Base-by-base conservation (phyloP, 2,329 filamentous ascomycete genomes). In the Coniella lustricola region DNA sequence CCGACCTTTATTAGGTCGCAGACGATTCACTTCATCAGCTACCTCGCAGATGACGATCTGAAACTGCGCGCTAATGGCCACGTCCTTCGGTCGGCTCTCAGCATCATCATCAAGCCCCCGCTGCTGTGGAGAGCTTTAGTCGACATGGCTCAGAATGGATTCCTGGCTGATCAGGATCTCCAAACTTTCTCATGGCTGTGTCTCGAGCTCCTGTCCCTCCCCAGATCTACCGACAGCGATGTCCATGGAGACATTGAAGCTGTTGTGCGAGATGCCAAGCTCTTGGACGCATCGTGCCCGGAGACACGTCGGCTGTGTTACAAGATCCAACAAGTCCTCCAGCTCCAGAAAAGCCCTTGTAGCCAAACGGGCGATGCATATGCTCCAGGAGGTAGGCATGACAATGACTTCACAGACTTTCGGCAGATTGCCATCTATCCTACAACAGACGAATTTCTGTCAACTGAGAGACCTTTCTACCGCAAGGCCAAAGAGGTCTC, bases 351-450 rank as follows among this genome's bases (percentile, higher is more conserved):
- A 18, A 61, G 61, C 3, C 47, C 56, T 21, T 37, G 16, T 7
- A 25, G 20, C n/a, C 53, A 39, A 38, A 13, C 39, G 12, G 32
- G 31, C 14, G 44, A 50, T 31, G 25, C 42, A 5, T 46, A 60
- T 29, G 58, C 57, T 1, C 74, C 83, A 0, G 85, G 85, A 0
- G 84, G 84, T 0, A 74, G 85, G 0, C 85, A 90, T 54, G 82
- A 90, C 61, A 90, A 90, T 46, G 85, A 90, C 56, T 76, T 76
- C 57, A 66, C 57, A 1, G 72, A 87, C 54, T 82, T 82, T 55
- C 71, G 77, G 0, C 51, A 79, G 0, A 79, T 87, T 31, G 65
- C 74, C 2, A 80, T 89, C 13, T 73, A 79, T 41, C 86, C 85
- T 0, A 89, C 84, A 0, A 61, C 73, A 0, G 78, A 84, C 43